These are phyloP conservation scores for Trichosporon coremiiforme DNA, from an alignment of 1,284 basidiomycete species.

Conservation along the genomic window DNA sequence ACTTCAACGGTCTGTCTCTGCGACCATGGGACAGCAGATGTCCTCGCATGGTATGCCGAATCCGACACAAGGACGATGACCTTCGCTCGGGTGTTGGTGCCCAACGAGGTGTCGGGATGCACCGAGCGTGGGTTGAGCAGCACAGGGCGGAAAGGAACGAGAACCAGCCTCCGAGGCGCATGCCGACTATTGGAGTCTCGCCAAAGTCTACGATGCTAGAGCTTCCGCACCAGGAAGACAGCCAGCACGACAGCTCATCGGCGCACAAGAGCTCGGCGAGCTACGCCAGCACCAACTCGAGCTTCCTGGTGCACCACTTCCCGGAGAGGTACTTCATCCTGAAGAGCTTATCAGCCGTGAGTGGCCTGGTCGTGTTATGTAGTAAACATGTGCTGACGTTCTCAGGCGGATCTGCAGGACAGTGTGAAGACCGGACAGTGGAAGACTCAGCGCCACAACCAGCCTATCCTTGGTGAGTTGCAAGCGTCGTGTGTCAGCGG, in stretches of 20 bases:
- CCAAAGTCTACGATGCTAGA: constrained; percentile 42
- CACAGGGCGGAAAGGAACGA: constrained; percentile 39
- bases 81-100: constrained; percentile 85
- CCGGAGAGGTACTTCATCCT: constrained; percentile 88
- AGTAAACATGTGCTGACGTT: constrained; percentile 22
- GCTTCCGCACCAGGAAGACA: constrained; percentile 28
- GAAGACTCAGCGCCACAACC: constrained; percentile 94
- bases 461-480: constrained; percentile 64
- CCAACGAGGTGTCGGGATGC: constrained; percentile 83
- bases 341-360: constrained; percentile 78
- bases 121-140: constrained; percentile 73
- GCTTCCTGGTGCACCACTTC: constrained; percentile 70
- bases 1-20: constrained; percentile 63
- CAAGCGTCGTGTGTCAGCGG: too few species aligned
- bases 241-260: constrained; percentile 25
- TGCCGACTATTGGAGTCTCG: constrained; percentile 28
- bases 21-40: constrained; percentile 68
- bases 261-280: constrained; percentile 61
- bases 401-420: constrained; percentile 75
- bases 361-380: constrained; percentile 29
- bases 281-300: constrained; percentile 60
- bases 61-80: constrained; percentile 81
- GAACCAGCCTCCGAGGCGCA: constrained; percentile 7
- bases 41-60: constrained; percentile 80
- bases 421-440: constrained; percentile 81